Percentiles rank a stretch among this genome's conserved stretches.
phyloP scores from a whole-genome alignment of 2,329 filamentous ascomycete species.

The Pestalotiopsis sp. region DNA sequence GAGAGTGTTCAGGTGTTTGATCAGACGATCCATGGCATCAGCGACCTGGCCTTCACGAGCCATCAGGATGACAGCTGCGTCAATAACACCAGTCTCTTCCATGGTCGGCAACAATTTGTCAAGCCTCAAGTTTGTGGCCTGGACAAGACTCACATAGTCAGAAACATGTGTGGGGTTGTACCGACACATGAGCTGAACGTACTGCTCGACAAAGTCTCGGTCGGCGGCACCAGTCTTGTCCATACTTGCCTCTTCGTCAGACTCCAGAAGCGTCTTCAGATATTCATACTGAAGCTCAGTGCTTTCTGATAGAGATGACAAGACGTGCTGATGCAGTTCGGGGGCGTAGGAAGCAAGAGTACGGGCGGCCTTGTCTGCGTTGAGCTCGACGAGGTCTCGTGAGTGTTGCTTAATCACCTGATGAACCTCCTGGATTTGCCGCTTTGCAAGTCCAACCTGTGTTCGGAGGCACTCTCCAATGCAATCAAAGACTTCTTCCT shows the following conservation, averaged over 20 bases:
- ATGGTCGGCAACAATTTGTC: slow-evolving; percentile 83
- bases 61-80: slow-evolving; percentile 90
- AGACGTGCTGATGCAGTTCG: slow-evolving; percentile 66
- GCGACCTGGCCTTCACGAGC: slow-evolving; percentile 83
- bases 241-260: slow-evolving; percentile 35
- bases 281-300: slow-evolving; percentile 75
- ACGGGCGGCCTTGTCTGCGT: slow-evolving; percentile 66
- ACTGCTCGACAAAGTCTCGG: slow-evolving; percentile 74
- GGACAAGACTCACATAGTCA: slow-evolving; percentile 77
- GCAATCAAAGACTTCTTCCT: slow-evolving; percentile 75
- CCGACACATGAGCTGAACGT: slow-evolving; percentile 88
- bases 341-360: slow-evolving; percentile 64
- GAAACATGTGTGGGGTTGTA: slow-evolving; percentile 83
- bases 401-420: slow-evolving; percentile 67
- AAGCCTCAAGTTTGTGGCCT: slow-evolving; percentile 76
- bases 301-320: slow-evolving; percentile 63
- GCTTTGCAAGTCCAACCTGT: slow-evolving; percentile 63
- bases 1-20: slow-evolving; percentile 78
- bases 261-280: slow-evolving; percentile 75
- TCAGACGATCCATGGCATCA: slow-evolving; percentile 81
- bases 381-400: slow-evolving; percentile 65
- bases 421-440: slow-evolving; percentile 74
- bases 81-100: slow-evolving; percentile 86
- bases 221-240: slow-evolving; percentile 40
- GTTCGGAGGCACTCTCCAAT: slow-evolving; percentile 74